phyloP scores from a whole-genome alignment of 352 stramenopile species.

The Stramenopiles sp. region DNA sequence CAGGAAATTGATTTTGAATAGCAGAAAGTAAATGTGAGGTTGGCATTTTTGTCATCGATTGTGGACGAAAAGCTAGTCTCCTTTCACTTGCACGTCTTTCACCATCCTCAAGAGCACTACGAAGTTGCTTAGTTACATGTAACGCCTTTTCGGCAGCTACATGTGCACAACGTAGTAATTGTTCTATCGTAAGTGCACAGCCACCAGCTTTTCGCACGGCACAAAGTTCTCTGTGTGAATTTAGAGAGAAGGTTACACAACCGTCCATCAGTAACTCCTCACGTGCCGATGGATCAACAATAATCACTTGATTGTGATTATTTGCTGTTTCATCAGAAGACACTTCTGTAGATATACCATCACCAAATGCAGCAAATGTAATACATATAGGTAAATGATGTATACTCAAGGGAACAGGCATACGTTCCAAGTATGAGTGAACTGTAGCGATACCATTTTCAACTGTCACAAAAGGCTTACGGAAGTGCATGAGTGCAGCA shows the following conservation, averaged over 20 bases:
- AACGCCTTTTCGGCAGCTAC: no score
- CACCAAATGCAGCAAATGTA: conserved; percentile 37
- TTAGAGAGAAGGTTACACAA: conserved; percentile 40
- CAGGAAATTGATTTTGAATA: no score
- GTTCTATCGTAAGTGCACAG: conserved; percentile 1
- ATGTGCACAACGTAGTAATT: no score
- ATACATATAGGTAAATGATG: conserved; percentile 75
- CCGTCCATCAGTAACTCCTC: conserved; percentile 47
- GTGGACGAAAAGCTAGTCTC: no score
- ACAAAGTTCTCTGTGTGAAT: conserved; percentile 49
- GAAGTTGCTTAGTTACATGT: no score
- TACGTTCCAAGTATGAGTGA: conserved; percentile 38
- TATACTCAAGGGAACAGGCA: conserved; percentile 46
- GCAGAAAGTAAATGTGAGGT: no score
- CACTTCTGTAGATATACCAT: background rate
- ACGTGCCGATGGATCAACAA: conserved; percentile 42
- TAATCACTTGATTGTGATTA: conserved; percentile 11
- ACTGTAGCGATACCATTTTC: conserved; percentile 20
- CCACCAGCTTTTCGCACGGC: conserved; percentile 49
- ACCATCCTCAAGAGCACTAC: no score
- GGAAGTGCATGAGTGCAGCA: conserved; percentile 59
- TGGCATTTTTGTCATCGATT: no score
- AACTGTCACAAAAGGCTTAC: conserved; percentile 39
- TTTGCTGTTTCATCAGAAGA: conserved; percentile 10
- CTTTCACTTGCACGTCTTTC: no score